Base-by-base conservation (phyloP, 495 filamentous ascomycete genomes). In the Talaromyces trachyspermus region DNA sequence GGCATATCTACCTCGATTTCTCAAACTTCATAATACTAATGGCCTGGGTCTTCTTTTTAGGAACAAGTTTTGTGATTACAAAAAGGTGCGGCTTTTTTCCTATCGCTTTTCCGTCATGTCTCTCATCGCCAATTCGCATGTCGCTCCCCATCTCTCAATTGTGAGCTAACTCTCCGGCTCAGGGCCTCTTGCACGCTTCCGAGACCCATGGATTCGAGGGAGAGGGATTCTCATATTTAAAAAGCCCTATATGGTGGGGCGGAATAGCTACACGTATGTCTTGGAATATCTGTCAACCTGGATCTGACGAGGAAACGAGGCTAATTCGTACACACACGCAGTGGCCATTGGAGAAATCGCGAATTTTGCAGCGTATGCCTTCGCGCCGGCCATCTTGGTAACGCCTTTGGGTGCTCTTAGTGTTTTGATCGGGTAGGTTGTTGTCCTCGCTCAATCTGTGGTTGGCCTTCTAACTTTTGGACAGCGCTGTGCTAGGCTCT, bases 321-420 rank as follows among this genome's bases (percentile, higher is more conserved):
- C 36, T 20, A 46, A 49, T 41, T 46, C 36, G 43, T 10, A 20
- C 11, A 19, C 39, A 14, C 22, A 32, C 27, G 47, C 54, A 85
- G 85, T 95, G 70, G 71, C 84, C 30, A 60, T 86, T 29, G 92
- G 92, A 51, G 92, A 98, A 66, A 74, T 92, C 40, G 89, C 86
- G 61, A 98, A 98, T 61, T 98, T 98, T 61, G 89, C 89, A 20
- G 92, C 92, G 48, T 98, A 98, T 63, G 92, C 92, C 1, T 98
- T 96, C 67, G 92, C 92, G 50, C 92, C 92, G 29, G 92, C 92
- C 3, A 98, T 98, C 62, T 74, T 98, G 45, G 92, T 98, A 26
- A 98, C 92, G 3, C 92, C 92, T 11, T 67, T 98, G 27, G 92
- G 92, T 30, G 92, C 92, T 32, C 71, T 98, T 48, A 88, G 88